Evolutionary conservation across 495 filamentous ascomycete species (phyloP), one percentile per base, ranked within the genome.

Genomic region (Sabuloglossum arenarium): DNA sequence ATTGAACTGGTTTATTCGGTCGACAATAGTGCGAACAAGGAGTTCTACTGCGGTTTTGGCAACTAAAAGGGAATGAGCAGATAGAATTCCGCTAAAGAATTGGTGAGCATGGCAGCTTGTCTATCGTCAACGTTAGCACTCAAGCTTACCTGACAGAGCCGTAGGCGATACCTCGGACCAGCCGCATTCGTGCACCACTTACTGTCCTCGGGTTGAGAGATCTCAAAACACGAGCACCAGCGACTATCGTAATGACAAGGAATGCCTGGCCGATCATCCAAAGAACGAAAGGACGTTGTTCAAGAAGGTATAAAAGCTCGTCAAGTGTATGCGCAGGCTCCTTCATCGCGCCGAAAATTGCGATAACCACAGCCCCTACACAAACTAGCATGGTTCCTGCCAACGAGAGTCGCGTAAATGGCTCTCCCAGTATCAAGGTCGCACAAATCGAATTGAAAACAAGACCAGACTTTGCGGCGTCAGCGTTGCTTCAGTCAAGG

Each of bases 361-460:
- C 90, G 60, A 99, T 99, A 53, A 97, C 67, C 19, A 89, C 71
- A 1, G 91, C 91, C 39, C 91, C 91, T 31, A 73, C 70, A 57
- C 84, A 89, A 16, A 97, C 93, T 24, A 99, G 78, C 29, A 88
- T 62, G 5, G 91, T 99, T 19, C 91, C 91, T 61, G 84, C 75
- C 29, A 94, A 75, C 4, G 88, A 95, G 75, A 86, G 88, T 63
- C 79, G 76, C 23, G 91, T 99, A 69, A 96, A 99, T 1, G 88
- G 83, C 70, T 99, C 91, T 32, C 85, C 79, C 32, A 99, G 78
- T 62, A 99, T 88, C 42, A 99, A 70, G 2, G 88, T 89, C 42
- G 91, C 91, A 68, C 91, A 96, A 57, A 95, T 85, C 37, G 90
- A 94, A 71, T 99, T 99, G 73, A 99, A 99, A 30, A 97, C 91